phyloP scores from a whole-genome alignment of 306 rosid genomes.

The Argentina anserina region DNA sequence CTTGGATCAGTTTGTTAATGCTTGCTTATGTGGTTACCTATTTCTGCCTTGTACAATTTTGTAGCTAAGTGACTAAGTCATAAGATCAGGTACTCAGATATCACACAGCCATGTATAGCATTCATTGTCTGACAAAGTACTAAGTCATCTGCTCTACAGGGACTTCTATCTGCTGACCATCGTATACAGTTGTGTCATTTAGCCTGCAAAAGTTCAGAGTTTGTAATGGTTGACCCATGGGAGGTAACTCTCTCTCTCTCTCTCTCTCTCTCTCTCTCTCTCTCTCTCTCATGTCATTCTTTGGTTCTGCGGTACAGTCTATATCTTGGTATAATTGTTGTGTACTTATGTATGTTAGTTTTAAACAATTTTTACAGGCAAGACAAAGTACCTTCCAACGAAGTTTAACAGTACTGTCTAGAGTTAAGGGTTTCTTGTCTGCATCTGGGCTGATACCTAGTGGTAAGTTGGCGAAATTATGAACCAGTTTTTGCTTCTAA shows the following conservation, averaged over 20 bases:
- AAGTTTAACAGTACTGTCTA: conserved; percentile 56
- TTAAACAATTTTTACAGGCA: conserved; percentile 48
- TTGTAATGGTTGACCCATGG: conserved; percentile 95
- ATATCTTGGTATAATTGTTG: not conserved
- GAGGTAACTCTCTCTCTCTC: conserved; percentile 50
- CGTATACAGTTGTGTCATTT: conserved; percentile 58
- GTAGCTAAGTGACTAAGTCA: not conserved
- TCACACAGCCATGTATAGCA: not conserved
- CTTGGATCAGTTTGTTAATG: not conserved
- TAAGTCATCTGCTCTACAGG: conserved; percentile 38
- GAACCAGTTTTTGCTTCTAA: conserved; percentile 1
- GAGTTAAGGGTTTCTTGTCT: conserved; percentile 53
- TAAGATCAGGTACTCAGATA: not conserved
- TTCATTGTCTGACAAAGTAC: conserved; percentile 8
- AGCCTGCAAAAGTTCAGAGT: conserved; percentile 74
- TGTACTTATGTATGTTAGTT: conserved; percentile 14
- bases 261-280: conserved; percentile 1
- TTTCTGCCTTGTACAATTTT: not conserved
- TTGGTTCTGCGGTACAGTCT: not conserved
- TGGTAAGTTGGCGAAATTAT: conserved; percentile 38
- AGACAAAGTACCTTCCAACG: conserved; percentile 67
- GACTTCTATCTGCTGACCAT: conserved; percentile 70
- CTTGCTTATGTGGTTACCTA: not conserved
- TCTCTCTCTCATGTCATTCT: not conserved
- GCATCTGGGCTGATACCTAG: conserved; percentile 46